A percentile compares a stretch with the other conserved stretches of the same genome.
Evolutionary conservation across 352 stramenopile species (phyloP).

Genomic region (Phytophthora fragariaefolia): DNA sequence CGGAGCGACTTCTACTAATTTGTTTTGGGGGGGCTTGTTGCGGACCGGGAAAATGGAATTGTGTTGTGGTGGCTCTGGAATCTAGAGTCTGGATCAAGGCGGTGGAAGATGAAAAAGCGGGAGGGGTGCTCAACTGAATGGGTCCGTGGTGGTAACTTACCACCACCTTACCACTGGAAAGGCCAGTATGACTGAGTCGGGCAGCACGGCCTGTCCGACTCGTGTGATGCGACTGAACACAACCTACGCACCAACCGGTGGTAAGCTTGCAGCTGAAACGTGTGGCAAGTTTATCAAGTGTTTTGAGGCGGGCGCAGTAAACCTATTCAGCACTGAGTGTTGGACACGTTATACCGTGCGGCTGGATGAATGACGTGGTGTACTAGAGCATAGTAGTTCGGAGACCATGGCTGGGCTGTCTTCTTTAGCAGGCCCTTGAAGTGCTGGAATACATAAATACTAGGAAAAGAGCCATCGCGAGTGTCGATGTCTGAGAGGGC

Average conservation of each 20-base stretch:
- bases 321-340: not conserved
- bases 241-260: not conserved
- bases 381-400: no score
- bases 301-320: constrained; percentile 1
- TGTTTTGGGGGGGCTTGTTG: not conserved
- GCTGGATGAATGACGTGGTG: no score
- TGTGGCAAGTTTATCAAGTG: constrained; percentile 1
- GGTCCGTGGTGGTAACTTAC: not conserved
- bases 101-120: not conserved
- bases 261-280: not conserved
- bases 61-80: not conserved
- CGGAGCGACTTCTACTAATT: no score
- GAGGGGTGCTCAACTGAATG: not conserved
- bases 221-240: not conserved
- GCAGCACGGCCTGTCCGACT: not conserved
- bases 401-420: no score
- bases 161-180: not conserved
- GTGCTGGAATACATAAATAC: not conserved
- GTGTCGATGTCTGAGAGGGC: not conserved
- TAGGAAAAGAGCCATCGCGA: not conserved
- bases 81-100: not conserved
- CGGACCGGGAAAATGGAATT: not conserved
- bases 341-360: not conserved
- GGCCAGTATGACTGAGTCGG: not conserved
- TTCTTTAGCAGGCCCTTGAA: not conserved